Evolutionary conservation across 2,329 filamentous ascomycete genomes (phyloP).

Genomic region (Pseudocercospora eumusae): DNA sequence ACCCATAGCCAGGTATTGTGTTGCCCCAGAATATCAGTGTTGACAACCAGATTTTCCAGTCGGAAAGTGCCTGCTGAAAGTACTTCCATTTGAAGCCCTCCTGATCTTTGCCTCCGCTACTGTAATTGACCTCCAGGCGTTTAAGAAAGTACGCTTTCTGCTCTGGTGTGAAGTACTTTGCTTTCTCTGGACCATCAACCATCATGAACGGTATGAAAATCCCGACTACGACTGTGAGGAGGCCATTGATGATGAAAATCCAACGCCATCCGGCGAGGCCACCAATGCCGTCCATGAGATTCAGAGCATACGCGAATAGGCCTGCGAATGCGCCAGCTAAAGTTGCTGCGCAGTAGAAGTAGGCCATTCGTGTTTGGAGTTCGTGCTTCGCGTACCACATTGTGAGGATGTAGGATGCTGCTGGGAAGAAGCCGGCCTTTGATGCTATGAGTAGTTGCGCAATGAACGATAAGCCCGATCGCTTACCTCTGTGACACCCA

Average conservation of each 20-base stretch:
- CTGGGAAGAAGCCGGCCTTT: background rate
- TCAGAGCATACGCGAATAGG: background rate
- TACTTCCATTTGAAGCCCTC: background rate
- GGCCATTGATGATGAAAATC: background rate
- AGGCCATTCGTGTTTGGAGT: background rate
- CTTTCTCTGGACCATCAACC: background rate
- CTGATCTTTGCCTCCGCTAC: background rate
- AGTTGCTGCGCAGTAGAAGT: background rate
- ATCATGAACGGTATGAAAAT: background rate
- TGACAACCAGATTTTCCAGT: background rate
- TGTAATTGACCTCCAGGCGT: background rate
- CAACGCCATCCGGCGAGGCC: background rate
- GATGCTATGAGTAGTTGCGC: background rate
- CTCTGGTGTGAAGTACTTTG: background rate
- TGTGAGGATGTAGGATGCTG: background rate
- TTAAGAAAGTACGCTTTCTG: background rate
- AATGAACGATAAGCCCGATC: background rate
- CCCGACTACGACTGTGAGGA: background rate
- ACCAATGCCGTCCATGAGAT: background rate
- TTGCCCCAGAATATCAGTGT: background rate
- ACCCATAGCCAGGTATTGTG: background rate
- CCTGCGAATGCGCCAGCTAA: background rate
- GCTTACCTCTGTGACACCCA: background rate
- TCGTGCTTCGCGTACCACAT: background rate
- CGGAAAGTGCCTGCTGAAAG: background rate